These are phyloP conservation scores for Starmerella tilneyi DNA, from an alignment of 805 yeast genomes.

Conservation along the genomic window DNA sequence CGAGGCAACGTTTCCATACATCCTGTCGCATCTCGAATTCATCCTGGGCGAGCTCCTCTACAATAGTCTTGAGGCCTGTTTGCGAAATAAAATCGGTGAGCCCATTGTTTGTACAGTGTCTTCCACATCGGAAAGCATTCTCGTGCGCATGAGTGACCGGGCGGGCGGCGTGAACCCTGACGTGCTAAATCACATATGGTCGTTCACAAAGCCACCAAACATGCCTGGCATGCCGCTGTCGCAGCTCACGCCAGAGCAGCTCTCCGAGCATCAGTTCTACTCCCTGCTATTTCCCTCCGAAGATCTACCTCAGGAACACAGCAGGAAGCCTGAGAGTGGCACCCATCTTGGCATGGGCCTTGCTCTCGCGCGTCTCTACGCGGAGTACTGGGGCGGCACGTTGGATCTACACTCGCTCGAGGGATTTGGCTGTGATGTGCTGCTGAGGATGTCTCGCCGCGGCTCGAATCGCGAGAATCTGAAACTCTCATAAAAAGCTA, in stretches of 20 bases:
- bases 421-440: slow-evolving; percentile 88
- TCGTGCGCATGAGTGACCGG: slow-evolving; percentile 72
- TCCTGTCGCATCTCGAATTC: slow-evolving; percentile 78
- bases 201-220: slow-evolving; percentile 47
- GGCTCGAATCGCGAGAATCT: slow-evolving; percentile 55
- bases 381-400: slow-evolving; percentile 95
- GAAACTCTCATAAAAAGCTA: slow-evolving; percentile 61
- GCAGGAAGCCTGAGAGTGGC: slow-evolving; percentile 53
- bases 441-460: slow-evolving; percentile 64
- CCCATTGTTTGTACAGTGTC: slow-evolving; percentile 72
- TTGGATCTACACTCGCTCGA: slow-evolving; percentile 71
- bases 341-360: slow-evolving; percentile 77
- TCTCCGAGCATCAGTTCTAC: slow-evolving; percentile 21
- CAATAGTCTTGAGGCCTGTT: slow-evolving; percentile 75
- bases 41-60: slow-evolving; percentile 78
- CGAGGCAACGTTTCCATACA: slow-evolving; percentile 60
- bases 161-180: slow-evolving; percentile 75
- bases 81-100: slow-evolving; percentile 36
- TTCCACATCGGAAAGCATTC: slow-evolving; percentile 52
- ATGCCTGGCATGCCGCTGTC: background rate
- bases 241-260: slow-evolving; percentile 17
- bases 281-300: slow-evolving; percentile 22
- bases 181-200: slow-evolving; percentile 61
- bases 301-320: slow-evolving; percentile 11
- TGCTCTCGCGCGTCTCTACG: slow-evolving; percentile 85